Evolutionary conservation across 192 early-diverging fungal genomes (phyloP).

Genomic region (Mortierella antarctica): DNA sequence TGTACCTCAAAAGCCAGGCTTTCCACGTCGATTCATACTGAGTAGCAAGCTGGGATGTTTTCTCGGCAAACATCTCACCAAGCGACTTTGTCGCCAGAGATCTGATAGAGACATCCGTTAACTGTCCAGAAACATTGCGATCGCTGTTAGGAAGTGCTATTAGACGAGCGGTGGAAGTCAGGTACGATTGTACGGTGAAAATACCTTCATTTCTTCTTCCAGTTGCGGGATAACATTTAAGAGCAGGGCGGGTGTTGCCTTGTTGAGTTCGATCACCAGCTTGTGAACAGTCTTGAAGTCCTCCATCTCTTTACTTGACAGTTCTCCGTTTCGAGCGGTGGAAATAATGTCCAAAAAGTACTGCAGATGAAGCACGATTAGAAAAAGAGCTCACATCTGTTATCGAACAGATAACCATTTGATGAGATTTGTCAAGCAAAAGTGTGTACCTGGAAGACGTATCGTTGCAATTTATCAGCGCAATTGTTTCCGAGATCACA

Average conservation of each 20-base stretch:
- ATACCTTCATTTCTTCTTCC: conserved; percentile 88
- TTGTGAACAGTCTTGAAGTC: conserved; percentile 78
- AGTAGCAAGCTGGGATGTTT: conserved; percentile 71
- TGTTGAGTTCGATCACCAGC: conserved; percentile 85
- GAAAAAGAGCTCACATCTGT: not conserved
- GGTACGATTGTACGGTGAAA: not conserved
- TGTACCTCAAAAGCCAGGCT: conserved; percentile 83
- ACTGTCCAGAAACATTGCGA: conserved; percentile 20
- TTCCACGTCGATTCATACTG: conserved; percentile 87
- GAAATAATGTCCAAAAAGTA: conserved; percentile 89
- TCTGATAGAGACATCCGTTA: conserved; percentile 83
- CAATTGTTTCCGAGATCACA: conserved; percentile 80
- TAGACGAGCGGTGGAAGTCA: not conserved
- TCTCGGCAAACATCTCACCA: conserved; percentile 91
- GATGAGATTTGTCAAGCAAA: not conserved
- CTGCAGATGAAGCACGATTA: conserved; percentile 30
- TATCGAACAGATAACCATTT: no score
- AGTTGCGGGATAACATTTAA: conserved; percentile 93
- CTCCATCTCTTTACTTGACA: conserved; percentile 58
- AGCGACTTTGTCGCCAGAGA: conserved; percentile 79
- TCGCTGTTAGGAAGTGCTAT: not conserved
- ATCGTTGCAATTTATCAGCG: conserved; percentile 87
- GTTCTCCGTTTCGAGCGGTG: conserved; percentile 59
- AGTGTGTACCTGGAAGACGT: conserved; percentile 78
- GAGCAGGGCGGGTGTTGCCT: conserved; percentile 77